Evolutionary conservation across 1,284 basidiomycete genomes (phyloP), one percentile per base, ranked within the genome.

Genomic region (Sporisorium exsertum): DNA sequence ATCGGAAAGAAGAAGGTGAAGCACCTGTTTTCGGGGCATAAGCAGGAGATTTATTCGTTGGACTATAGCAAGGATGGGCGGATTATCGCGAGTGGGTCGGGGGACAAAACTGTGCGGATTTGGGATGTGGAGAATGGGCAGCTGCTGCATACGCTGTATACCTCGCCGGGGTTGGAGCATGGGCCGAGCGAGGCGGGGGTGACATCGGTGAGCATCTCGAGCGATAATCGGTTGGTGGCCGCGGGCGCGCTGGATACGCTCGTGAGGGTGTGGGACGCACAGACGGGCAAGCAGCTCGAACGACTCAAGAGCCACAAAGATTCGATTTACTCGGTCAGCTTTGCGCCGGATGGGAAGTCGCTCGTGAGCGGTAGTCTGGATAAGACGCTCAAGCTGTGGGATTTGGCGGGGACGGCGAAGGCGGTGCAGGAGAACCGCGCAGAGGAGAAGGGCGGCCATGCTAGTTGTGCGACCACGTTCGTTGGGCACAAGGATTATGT

Each of bases 401-500:
- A 95, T 84, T 88, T 95, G 18, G 87, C 86, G 26, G 88, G 87
- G 27, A 83, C 92, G 2, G 67, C 81, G 35, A 75, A 78, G 50
- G 81, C 82, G 18, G 72, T 85, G 2, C 78, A 77, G 29, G 70
- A 77, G 26, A 76, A 71, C 37, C n/a, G 72, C 1, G 56, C 72
- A 13, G 81, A 83, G 40, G 84, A 83, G 16, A 79, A 73, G 50
- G 76, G 72, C 22, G 80, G 72, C n/a, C 77, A 81, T 40, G 88
- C 88, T 53, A 88, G 88, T 35, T 94, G 93, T 84, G 91, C 91
- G 50, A 91, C 91, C 85, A 92, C 92, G 64, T 91, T 95, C 71
- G 88, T 89, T 62, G 94, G 94, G 1, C 94, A 95, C 87, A 94
- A 94, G 89, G 92, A 94, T 84, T 93, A 92, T 80, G 92, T 94